These are phyloP conservation scores for Aspergillus jensenii DNA, from an alignment of 2,329 filamentous ascomycete species.

Conservation along the genomic window DNA sequence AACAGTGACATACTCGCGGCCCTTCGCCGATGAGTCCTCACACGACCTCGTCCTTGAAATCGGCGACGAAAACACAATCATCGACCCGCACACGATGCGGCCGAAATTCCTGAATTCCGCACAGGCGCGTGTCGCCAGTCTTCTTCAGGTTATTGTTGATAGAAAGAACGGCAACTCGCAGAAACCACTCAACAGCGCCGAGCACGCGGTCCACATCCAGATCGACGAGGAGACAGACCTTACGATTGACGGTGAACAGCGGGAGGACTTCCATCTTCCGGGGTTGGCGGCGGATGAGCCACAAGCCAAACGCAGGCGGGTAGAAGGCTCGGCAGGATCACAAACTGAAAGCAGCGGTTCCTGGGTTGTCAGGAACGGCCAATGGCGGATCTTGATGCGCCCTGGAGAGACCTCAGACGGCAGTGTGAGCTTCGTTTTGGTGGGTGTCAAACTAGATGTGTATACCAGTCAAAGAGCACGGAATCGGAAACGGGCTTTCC, in stretches of 20 bases:
- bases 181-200: conserved; percentile 58
- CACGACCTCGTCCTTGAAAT: conserved; percentile 80
- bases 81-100: conserved; percentile 56
- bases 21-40: conserved; percentile 74
- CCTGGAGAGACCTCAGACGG: conserved; percentile 38
- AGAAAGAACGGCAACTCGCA: conserved; percentile 58
- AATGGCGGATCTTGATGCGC: conserved; percentile 71
- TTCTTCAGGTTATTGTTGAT: conserved; percentile 78
- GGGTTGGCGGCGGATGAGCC: conserved; percentile 1
- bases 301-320: conserved; percentile 17
- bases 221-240: conserved; percentile 55
- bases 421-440: conserved; percentile 68
- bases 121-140: conserved; percentile 66
- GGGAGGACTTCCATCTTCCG: conserved; percentile 5
- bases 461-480: conserved; percentile 64
- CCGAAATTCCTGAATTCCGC: conserved; percentile 73
- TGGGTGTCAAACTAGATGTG: conserved; percentile 75
- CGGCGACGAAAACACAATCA: conserved; percentile 62
- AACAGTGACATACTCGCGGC: conserved; percentile 69
- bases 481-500: conserved; percentile 66
- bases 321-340: conserved; percentile 2
- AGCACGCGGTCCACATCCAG: conserved; percentile 59
- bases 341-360: conserved; percentile 23
- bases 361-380: conserved; percentile 68
- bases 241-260: conserved; percentile 40